Evolutionary conservation across 495 filamentous ascomycete genomes (phyloP), one percentile per base, ranked within the genome.

Genomic region (Chaetomium tenue): DNA sequence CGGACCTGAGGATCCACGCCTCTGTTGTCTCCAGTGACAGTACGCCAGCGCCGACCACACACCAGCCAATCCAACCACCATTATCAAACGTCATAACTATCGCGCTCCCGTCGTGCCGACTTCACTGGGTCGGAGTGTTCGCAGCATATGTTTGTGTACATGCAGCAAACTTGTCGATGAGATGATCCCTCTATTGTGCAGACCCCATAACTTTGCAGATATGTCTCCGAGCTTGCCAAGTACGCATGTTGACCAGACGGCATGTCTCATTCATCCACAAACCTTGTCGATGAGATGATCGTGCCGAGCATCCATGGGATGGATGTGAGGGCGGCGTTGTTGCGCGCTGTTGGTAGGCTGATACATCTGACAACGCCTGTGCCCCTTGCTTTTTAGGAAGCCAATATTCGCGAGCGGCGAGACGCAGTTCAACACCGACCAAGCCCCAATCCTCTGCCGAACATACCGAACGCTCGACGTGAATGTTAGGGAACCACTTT

Each of bases 321-420:
- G 53, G 9, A n/a, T 58, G 12, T 12, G 55, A 37, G 55, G 55
- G 39, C 55, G 55, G 55, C 55, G 55, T 59, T n/a, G 55, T 59
- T 9, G 16, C 25, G 2, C 18, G 23, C 4, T 37, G 57, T 30
- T 47, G 57, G 30, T 26, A 11, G 9, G 37, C 22, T 56, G 53
- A 39, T 39, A 56, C 53, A 39, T 23, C 33, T 39, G 16, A 33
- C 48, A 23, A 2, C 12, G 30, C 25, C 18, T 30, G 51, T 33
- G 51, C 51, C 26, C 48, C 48, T 51, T 11, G 47, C 9, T 37
- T 37, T 53, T 20, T 23, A 22, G 51, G 51, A 33, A 54, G 22
- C 20, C 23, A 40, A 37, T 18, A 51, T 30, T 37, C n/a, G n/a
- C 26, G 9, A 30, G 52, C 52, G 28, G 20, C 52, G 16, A 18